These are phyloP conservation scores for Lathyrus sativus DNA, from an alignment of 306 rosid species.

Conservation along the genomic window DNA sequence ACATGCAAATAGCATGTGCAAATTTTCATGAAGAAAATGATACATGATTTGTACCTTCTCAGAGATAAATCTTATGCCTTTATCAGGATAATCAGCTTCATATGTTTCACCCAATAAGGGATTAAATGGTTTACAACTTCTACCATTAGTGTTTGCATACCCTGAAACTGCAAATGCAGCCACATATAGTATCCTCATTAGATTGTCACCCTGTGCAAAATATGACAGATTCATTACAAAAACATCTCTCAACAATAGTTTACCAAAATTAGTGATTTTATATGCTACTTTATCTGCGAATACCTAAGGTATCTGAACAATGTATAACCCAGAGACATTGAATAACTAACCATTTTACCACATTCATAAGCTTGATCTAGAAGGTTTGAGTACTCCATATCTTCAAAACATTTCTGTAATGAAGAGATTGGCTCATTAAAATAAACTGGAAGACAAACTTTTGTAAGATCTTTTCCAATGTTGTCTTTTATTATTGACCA, in stretches of 20 bases:
- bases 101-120: constrained; percentile 95
- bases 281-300: too few relatives aligned
- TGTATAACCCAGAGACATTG: too few relatives aligned
- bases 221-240: constrained; percentile 1
- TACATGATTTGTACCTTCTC: constrained; percentile 68
- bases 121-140: constrained; percentile 94
- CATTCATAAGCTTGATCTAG: constrained; percentile 82
- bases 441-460: constrained; percentile 90
- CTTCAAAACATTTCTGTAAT: constrained; percentile 87
- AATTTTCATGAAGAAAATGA: constrained; percentile 3
- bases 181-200: constrained; percentile 78
- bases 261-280: too few relatives aligned
- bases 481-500: constrained; percentile 96
- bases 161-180: constrained; percentile 98
- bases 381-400: constrained; percentile 79
- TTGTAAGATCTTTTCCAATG: constrained; percentile 89
- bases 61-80: constrained; percentile 80
- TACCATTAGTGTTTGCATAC: constrained; percentile 81
- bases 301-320: too few relatives aligned
- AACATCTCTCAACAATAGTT: not conserved
- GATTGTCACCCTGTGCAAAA: constrained; percentile 67
- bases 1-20: not conserved
- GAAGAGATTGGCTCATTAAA: constrained; percentile 94
- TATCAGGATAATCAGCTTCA: constrained; percentile 92
- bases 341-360: constrained; percentile 71